A percentile compares a stretch with the other conserved stretches of the same genome.
Evolutionary conservation across 176 grass and related monocot genomes (phyloP).

Genomic region (Lolium rigidum): DNA sequence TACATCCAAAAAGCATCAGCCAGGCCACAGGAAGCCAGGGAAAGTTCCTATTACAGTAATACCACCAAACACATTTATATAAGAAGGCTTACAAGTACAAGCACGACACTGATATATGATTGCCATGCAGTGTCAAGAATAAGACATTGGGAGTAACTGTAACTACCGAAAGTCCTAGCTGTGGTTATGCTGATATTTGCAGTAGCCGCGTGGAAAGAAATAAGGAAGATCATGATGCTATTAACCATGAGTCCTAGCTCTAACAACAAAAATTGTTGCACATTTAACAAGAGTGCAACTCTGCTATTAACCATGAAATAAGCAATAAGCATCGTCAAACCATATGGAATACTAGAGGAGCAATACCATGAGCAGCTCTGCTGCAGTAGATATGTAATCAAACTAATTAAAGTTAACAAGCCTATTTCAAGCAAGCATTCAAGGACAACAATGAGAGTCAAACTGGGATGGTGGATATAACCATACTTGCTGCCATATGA

Average conservation of each 20-base stretch:
- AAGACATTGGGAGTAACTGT: background rate
- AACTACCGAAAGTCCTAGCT: background rate
- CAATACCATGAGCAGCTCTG: constrained; percentile 5
- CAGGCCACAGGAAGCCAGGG: constrained; percentile 10
- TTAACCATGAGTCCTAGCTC: background rate
- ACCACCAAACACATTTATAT: constrained; percentile 14
- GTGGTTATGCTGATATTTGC: background rate
- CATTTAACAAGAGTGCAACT: background rate
- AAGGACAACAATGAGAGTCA: background rate
- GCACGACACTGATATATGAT: background rate
- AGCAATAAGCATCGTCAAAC: background rate
- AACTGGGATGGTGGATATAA: background rate
- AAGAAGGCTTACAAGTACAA: constrained; percentile 11
- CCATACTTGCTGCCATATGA: constrained; percentile 61
- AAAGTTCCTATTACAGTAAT: constrained; percentile 29
- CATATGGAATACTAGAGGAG: background rate
- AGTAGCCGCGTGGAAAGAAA: background rate
- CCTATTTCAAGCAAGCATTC: constrained; percentile 7
- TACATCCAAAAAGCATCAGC: constrained; percentile 24
- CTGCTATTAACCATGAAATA: too few relatives aligned
- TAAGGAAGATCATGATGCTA: background rate
- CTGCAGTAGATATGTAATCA: background rate
- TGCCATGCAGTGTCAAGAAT: background rate
- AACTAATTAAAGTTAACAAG: background rate
- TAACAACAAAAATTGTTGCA: background rate